A percentile compares a stretch with the other conserved stretches of the same genome.
These are phyloP conservation scores for Xerocomellus dryophilus DNA, from an alignment of 768 basidiomycete genomes.

Conservation along the genomic window DNA sequence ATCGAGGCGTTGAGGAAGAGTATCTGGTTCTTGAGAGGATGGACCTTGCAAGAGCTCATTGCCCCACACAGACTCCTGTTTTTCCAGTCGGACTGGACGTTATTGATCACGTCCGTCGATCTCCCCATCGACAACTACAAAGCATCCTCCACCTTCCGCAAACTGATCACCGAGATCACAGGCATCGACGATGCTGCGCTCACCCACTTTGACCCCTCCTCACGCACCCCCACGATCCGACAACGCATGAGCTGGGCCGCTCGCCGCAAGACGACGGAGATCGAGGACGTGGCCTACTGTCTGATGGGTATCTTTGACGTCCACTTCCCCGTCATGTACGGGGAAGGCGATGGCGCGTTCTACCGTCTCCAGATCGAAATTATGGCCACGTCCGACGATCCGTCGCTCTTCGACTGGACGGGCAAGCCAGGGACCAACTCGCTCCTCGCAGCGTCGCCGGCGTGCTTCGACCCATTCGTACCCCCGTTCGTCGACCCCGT, in stretches of 20 bases:
- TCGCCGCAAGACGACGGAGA: conserved; percentile 26
- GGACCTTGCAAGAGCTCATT: conserved; percentile 29
- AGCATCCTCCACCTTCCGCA: conserved; percentile 7
- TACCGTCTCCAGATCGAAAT: conserved; percentile 27
- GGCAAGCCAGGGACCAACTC: conserved; percentile 13
- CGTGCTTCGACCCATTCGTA: conserved; percentile 24
- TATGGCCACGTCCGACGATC: conserved; percentile 23
- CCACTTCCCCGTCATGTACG: conserved; percentile 29
- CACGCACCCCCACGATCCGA: conserved; percentile 11
- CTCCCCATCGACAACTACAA: conserved; percentile 21
- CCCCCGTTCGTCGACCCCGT: conserved; percentile 16
- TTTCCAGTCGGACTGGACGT: conserved; percentile 23
- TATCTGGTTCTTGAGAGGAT: conserved; percentile 27
- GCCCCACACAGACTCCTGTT: conserved; percentile 24
- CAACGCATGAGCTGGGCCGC: conserved; percentile 32
- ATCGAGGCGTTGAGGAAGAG: conserved; percentile 15
- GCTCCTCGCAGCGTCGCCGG: conserved; percentile 17
- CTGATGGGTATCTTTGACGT: conserved; percentile 30
- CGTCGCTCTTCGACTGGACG: conserved; percentile 27
- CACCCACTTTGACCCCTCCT: conserved; percentile 17
- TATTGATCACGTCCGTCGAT: conserved; percentile 11
- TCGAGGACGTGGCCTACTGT: conserved; percentile 30
- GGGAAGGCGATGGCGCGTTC: conserved; percentile 28
- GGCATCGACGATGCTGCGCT: conserved; percentile 18
- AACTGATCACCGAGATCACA: conserved; percentile 15